phyloP scores from a whole-genome alignment of 306 rosid genomes.

The Fragaria iinumae region DNA sequence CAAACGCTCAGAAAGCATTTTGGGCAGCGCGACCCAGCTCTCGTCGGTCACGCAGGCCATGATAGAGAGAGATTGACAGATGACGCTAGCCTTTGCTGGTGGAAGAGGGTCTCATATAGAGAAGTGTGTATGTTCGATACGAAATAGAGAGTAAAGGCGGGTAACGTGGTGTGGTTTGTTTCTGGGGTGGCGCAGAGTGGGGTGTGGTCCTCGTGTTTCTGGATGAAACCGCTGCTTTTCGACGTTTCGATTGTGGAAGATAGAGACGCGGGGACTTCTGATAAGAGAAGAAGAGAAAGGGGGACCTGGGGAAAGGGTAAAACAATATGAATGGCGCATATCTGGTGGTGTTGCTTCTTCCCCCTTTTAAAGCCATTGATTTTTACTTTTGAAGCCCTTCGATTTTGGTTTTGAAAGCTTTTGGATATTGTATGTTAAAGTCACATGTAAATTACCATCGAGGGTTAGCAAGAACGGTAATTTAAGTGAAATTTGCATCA shows the following conservation, averaged over 20 bases:
- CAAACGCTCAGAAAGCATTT: constrained; percentile 34
- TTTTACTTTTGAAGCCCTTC: not conserved
- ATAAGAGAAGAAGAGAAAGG: too few species aligned
- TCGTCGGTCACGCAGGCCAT: constrained; percentile 74
- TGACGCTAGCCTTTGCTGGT: not conserved
- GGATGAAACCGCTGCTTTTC: constrained; percentile 1
- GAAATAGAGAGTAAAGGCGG: not conserved
- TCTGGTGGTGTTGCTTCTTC: not conserved
- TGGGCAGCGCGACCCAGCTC: constrained; percentile 38
- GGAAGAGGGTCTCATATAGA: not conserved
- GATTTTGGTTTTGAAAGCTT: not conserved
- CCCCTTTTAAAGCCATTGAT: not conserved
- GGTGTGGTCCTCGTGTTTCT: constrained; percentile 1
- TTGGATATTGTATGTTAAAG: not conserved
- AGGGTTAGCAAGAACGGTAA: too few species aligned
- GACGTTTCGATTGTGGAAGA: not conserved
- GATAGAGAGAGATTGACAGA: not conserved
- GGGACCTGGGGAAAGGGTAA: not conserved
- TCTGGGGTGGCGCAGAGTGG: not conserved
- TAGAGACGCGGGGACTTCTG: too few species aligned
- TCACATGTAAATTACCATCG: too few species aligned
- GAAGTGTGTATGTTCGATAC: not conserved
- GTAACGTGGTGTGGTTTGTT: constrained; percentile 3
- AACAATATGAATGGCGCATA: not conserved
- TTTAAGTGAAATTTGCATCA: too few species aligned